Evolutionary conservation across 2,329 filamentous ascomycete genomes (phyloP).

Genomic region (Colletotrichum filicis): DNA sequence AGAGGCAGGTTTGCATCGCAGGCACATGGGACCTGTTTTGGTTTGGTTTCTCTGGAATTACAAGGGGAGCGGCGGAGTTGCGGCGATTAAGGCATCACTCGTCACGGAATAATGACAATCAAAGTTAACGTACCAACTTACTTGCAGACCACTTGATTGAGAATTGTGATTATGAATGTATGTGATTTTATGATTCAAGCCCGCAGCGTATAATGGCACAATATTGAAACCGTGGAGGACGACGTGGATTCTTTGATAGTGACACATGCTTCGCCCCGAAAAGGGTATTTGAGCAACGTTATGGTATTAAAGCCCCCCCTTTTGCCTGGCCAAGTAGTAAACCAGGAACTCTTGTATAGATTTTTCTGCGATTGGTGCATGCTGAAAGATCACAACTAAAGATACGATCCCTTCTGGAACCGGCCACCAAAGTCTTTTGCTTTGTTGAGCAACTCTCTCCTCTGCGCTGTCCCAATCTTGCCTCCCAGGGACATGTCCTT

Average conservation of each 20-base stretch:
- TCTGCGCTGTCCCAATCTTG: constrained; percentile 77
- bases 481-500: constrained; percentile 90
- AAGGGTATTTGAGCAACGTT: too few species aligned
- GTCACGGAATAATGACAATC: constrained; percentile 35
- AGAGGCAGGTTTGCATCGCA: constrained; percentile 13
- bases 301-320: too few species aligned
- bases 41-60: constrained; percentile 35
- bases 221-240: background rate
- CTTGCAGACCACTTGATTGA: background rate
- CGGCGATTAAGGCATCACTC: constrained; percentile 34
- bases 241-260: too few species aligned
- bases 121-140: constrained; percentile 45
- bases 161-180: background rate
- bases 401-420: constrained; percentile 80
- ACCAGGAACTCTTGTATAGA: background rate
- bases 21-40: constrained; percentile 24
- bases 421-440: constrained; percentile 84
- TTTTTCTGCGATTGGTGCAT: background rate
- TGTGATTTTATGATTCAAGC: background rate
- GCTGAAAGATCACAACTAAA: constrained; percentile 49
- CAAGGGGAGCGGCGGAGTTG: constrained; percentile 37
- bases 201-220: constrained; percentile 6
- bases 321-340: too few species aligned
- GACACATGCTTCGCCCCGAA: too few species aligned
- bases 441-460: constrained; percentile 81